These are phyloP conservation scores for Rhizoclosmatium sp. DNA, from an alignment of 192 early-diverging fungal species.

Conservation along the genomic window DNA sequence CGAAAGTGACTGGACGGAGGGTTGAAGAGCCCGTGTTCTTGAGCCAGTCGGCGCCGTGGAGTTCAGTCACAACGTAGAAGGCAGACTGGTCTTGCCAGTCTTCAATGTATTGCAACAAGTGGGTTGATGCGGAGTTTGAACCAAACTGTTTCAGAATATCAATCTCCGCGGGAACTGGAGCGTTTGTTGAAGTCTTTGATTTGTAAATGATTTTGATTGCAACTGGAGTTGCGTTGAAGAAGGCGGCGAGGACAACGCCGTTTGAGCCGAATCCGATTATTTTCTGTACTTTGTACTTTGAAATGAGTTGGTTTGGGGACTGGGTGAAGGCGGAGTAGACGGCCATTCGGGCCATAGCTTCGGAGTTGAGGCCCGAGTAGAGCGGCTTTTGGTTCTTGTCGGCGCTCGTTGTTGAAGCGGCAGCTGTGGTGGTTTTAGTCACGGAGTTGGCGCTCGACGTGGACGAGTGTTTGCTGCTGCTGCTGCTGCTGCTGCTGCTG, in stretches of 20 bases:
- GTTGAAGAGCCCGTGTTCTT: background rate
- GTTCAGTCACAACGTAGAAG: slow-evolving; percentile 24
- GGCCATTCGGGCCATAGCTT: slow-evolving; percentile 12
- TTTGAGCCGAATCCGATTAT: slow-evolving; percentile 31
- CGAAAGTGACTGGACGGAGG: background rate
- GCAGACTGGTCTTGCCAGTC: slow-evolving; percentile 23
- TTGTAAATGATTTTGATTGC: slow-evolving; percentile 39
- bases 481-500: no score
- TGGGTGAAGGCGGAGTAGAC: background rate
- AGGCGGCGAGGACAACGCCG: slow-evolving; percentile 28
- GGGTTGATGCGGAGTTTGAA: background rate
- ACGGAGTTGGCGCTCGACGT: no score
- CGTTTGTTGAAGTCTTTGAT: background rate
- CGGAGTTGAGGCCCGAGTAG: slow-evolving; percentile 1
- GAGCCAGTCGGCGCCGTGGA: slow-evolving; percentile 20
- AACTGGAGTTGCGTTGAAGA: background rate
- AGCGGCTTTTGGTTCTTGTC: background rate
- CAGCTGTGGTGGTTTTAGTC: no score
- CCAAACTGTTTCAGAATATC: background rate
- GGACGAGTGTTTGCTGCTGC: no score
- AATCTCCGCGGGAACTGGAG: background rate
- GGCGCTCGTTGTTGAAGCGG: no score
- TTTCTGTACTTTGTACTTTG: background rate
- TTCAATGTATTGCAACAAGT: background rate
- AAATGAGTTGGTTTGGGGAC: background rate